Conservation (phyloP, 1,139 yeast genomes). For the Candida glucosophila region DNA sequence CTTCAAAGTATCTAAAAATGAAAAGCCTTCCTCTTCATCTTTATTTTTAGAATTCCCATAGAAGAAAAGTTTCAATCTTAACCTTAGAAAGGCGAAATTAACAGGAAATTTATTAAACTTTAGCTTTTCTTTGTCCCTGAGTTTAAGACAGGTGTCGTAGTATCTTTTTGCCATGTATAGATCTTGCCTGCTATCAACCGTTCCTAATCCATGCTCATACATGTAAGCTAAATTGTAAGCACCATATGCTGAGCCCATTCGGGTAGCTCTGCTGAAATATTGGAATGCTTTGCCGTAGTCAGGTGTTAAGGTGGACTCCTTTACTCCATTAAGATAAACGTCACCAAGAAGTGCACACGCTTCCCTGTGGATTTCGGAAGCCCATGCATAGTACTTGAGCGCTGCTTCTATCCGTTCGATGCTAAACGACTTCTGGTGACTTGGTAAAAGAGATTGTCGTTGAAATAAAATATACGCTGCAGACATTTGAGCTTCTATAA, state of each 20-base stretch:
- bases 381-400: conserved; percentile 54
- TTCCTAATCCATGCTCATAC: conserved; percentile 69
- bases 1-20: too few species aligned
- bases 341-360: conserved; percentile 77
- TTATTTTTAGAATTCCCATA: conserved; percentile 10
- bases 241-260: conserved; percentile 57
- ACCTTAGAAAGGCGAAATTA: conserved; percentile 29
- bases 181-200: conserved; percentile 47
- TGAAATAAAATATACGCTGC: conserved; percentile 73
- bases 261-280: conserved; percentile 57
- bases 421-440: conserved; percentile 14
- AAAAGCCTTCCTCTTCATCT: conserved; percentile 5
- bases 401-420: conserved; percentile 44
- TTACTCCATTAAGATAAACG: conserved; percentile 45
- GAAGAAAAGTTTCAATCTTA: conserved; percentile 30
- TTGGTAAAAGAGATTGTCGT: conserved; percentile 35
- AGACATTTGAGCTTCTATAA: conserved; percentile 66
- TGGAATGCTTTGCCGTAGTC: conserved; percentile 51
- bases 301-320: conserved; percentile 17
- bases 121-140: conserved; percentile 10
- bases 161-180: conserved; percentile 76
- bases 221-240: conserved; percentile 78
- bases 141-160: conserved; percentile 48
- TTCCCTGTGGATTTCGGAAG: conserved; percentile 63
- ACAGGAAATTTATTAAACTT: conserved; percentile 18